Evolutionary conservation across 441 rosid genomes (phyloP).

Genomic region (Omphalea diandra): DNA sequence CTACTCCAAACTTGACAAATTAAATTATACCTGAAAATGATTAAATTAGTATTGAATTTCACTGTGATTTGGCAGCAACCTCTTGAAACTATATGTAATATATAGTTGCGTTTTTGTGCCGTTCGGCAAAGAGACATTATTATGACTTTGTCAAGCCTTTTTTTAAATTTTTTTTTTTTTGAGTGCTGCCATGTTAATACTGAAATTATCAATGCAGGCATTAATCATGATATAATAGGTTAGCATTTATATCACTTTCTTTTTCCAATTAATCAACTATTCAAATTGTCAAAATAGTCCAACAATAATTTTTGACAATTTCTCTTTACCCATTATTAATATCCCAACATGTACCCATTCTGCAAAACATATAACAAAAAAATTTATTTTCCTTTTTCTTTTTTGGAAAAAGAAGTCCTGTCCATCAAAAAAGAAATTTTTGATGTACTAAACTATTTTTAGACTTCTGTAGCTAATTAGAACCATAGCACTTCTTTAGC

Average conservation of each 20-base stretch:
- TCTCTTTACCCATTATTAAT: background rate
- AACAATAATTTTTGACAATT: constrained; percentile 4
- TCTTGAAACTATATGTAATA: background rate
- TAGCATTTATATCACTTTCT: constrained; percentile 21
- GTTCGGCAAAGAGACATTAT: constrained; percentile 18
- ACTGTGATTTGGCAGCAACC: constrained; percentile 7
- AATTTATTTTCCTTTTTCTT: no score
- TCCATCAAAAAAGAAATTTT: no score
- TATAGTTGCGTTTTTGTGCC: background rate
- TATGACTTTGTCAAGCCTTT: background rate
- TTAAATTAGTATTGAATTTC: background rate
- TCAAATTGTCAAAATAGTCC: constrained; percentile 12
- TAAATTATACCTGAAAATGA: background rate
- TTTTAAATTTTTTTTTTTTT: no score
- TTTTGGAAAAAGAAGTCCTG: background rate
- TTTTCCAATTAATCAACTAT: background rate
- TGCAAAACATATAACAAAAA: background rate
- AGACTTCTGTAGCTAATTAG: no score
- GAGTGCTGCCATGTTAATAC: constrained; percentile 6
- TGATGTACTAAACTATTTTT: no score
- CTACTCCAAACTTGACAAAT: no score
- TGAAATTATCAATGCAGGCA: constrained; percentile 2
- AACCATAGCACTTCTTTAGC: no score
- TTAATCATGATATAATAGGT: background rate
- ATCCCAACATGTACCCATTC: background rate